Percentiles rank a stretch among this genome's conserved stretches.
Evolutionary conservation across 805 yeast species (phyloP).

Genomic region (Monosporozyma siamensis): DNA sequence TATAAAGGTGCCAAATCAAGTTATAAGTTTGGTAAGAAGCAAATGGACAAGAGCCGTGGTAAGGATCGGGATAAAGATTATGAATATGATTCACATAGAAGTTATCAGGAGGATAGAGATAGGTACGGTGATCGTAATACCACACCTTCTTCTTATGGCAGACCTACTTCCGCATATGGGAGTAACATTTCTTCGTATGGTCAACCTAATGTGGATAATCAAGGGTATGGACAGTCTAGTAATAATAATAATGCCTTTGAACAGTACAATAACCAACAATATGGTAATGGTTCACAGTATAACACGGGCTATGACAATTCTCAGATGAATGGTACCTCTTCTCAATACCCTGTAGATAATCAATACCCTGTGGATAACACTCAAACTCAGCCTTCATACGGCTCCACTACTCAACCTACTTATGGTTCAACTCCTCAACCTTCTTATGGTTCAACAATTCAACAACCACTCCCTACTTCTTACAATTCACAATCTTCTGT

Average conservation of each 20-base stretch:
- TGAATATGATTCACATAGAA: constrained; percentile 7
- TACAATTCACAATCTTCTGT: constrained; percentile 4
- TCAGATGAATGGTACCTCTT: too few species aligned
- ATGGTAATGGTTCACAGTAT: not conserved
- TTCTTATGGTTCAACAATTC: not conserved
- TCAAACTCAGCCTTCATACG: too few species aligned
- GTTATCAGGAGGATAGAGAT: constrained; percentile 1
- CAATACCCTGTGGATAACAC: too few species aligned
- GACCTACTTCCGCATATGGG: not conserved
- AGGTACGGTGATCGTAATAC: not conserved
- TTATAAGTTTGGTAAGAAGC: constrained; percentile 32
- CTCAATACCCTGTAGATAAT: too few species aligned
- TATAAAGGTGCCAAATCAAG: constrained; percentile 32
- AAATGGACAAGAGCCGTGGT: constrained; percentile 27
- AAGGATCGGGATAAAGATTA: constrained; percentile 13
- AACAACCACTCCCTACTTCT: constrained; percentile 7
- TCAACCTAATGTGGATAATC: not conserved
- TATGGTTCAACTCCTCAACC: not conserved
- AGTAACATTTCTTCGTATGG: not conserved
- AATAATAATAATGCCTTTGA: not conserved
- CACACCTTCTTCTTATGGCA: not conserved
- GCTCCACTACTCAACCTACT: too few species aligned
- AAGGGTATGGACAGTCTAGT: too few species aligned
- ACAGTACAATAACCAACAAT: not conserved
- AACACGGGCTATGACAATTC: not conserved